A percentile compares a stretch with the other conserved stretches of the same genome.
These are phyloP conservation scores for Penicillium sp. DNA, from an alignment of 2,329 filamentous ascomycete genomes.

Conservation along the genomic window DNA sequence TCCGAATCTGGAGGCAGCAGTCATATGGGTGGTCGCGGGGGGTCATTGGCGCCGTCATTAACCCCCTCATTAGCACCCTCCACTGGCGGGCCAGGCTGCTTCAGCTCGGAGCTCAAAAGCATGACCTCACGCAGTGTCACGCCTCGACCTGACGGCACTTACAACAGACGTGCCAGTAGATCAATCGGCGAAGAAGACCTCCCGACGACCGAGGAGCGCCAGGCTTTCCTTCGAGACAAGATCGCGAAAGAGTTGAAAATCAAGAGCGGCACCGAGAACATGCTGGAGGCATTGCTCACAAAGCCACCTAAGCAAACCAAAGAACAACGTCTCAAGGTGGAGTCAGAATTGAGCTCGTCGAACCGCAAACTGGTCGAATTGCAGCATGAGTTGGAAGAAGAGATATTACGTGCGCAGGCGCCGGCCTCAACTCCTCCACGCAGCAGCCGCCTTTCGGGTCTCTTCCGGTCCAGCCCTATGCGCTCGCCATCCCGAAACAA, in stretches of 20 bases:
- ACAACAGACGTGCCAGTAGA: constrained; percentile 46
- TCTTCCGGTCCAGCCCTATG: constrained; percentile 57
- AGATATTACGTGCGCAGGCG: constrained; percentile 59
- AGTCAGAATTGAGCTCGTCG: constrained; percentile 86
- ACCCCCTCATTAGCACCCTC: constrained; percentile 61
- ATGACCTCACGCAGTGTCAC: constrained; percentile 63
- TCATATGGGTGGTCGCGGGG: constrained; percentile 63
- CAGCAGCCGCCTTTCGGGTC: constrained; percentile 55
- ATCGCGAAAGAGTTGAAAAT: constrained; percentile 97
- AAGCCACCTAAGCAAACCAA: constrained; percentile 97
- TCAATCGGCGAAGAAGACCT: constrained; percentile 62
- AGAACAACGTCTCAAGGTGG: constrained; percentile 73
- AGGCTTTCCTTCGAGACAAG: constrained; percentile 74
- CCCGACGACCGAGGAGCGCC: constrained; percentile 66
- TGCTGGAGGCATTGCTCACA: constrained; percentile 88
- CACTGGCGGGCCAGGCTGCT: constrained; percentile 73
- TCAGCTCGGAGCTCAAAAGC: constrained; percentile 81
- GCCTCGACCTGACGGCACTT: constrained; percentile 56
- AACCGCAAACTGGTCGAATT: constrained; percentile 68
- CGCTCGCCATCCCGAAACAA: constrained; percentile 50
- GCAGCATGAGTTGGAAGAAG: constrained; percentile 58
- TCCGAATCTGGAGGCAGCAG: constrained; percentile 58
- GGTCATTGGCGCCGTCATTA: constrained; percentile 42
- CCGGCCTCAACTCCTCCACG: constrained; percentile 50
- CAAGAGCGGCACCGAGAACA: constrained; percentile 94